Conservation (phyloP, 2,329 filamentous ascomycete genomes). For the Xylaria multiplex region DNA sequence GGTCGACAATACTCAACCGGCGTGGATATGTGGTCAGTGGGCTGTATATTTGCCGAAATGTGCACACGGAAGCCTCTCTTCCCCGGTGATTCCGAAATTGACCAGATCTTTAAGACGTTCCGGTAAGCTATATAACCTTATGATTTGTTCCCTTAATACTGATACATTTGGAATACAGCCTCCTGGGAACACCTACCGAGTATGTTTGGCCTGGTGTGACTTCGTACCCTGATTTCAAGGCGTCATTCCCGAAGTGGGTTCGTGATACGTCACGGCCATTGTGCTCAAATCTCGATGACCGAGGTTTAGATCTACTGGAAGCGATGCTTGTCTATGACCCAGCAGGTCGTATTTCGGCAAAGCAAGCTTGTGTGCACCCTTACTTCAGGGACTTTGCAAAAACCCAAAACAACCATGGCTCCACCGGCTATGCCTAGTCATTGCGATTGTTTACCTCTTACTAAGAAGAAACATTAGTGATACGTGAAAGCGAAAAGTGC, state of each 20-base stretch:
- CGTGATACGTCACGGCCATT: slow-evolving; percentile 73
- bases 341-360: slow-evolving; percentile 85
- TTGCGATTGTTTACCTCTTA: slow-evolving; percentile 9
- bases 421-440: slow-evolving; percentile 40
- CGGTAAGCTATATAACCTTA: slow-evolving; percentile 62
- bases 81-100: slow-evolving; percentile 91
- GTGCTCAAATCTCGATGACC: slow-evolving; percentile 77
- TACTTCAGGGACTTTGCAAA: slow-evolving; percentile 70
- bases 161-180: slow-evolving; percentile 52
- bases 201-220: slow-evolving; percentile 88
- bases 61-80: slow-evolving; percentile 93
- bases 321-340: slow-evolving; percentile 87
- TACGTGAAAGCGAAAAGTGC: slow-evolving; percentile 34
- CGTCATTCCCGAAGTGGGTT: slow-evolving; percentile 91
- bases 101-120: slow-evolving; percentile 96
- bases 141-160: slow-evolving; percentile 2
- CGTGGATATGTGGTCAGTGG: slow-evolving; percentile 95
- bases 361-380: slow-evolving; percentile 84
- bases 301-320: slow-evolving; percentile 74
- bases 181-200: slow-evolving; percentile 86
- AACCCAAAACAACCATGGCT: slow-evolving; percentile 36
- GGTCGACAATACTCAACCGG: slow-evolving; percentile 93
- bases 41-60: slow-evolving; percentile 97
- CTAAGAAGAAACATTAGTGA: slow-evolving; percentile 19
- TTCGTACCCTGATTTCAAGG: slow-evolving; percentile 94